Base-by-base conservation (phyloP, 371 early-diverging fungal genomes). In the Apophysomyces ossiformis region DNA sequence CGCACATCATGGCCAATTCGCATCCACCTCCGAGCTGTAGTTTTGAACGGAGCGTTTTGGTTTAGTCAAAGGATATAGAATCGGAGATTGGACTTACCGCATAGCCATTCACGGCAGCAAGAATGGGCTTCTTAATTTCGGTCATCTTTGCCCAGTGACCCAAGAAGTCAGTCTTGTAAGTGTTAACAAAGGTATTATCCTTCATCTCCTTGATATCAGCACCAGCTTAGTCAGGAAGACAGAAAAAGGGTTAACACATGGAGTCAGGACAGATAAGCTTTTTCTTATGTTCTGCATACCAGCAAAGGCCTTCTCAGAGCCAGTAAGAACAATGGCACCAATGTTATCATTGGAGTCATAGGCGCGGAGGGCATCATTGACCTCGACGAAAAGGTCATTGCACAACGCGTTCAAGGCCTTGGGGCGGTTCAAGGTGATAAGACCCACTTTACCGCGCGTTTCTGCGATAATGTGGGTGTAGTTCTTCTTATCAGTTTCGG, bases 151-250 rank as follows among this genome's bases (percentile, higher is more conserved):
- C 90, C 99, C 99, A 99, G 80, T 95, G 93, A 50, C 89, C 94
- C 72, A 98, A 80, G 74, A 98, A 96, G 85, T 96, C 91, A 60
- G 76, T 86, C 71, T 87, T 92, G 87, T 95, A 97, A 84, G 93
- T 95, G 47, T 88, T 82, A 64, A 94, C 86, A 69, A 92, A 96
- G 63, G 87, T 87, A 56, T 91, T 85, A 63, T 92, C 90, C 80
- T 85, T 86, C 99, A 99, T 99, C 81, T 99, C 98, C 87, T 97
- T 96, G 80, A 99, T 99, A 77, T 99, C 99, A 58, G 99, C 99
- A 60, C 99, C 99, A 60, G 99, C 98, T 93, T 26, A 74, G 13
- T 66, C 13, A 54, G 37, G 15, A 32, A 21, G 21, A 45, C 4
- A 50, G 1, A 41, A 57, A 57, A 13, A 37, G 12, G 39, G 7